A percentile compares a stretch with the other conserved stretches of the same genome.
Evolutionary conservation across 257 asterid species (phyloP).

Genomic region (Parsonsia alboflavescens): DNA sequence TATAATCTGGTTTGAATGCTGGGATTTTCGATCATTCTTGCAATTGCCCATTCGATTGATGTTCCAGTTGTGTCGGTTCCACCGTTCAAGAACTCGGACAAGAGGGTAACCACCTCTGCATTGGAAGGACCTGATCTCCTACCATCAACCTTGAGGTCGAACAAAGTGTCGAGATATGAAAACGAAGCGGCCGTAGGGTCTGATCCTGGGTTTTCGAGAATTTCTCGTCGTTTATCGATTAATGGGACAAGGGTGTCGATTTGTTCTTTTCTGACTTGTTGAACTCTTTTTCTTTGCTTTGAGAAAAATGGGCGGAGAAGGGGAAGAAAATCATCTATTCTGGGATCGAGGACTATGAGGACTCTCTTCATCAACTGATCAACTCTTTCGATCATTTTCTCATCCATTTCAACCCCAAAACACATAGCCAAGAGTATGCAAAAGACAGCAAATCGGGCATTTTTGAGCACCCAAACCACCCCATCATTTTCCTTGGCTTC

Average conservation of each 20-base stretch:
- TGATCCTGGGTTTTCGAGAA: conserved; percentile 43
- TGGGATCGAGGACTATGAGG: conserved; percentile 61
- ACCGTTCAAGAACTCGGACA: conserved; percentile 81
- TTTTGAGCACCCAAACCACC: conserved; percentile 63
- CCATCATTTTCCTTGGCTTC: conserved; percentile 62
- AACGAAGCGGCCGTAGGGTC: conserved; percentile 54
- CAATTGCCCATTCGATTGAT: conserved; percentile 85
- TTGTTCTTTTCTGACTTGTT: conserved; percentile 57
- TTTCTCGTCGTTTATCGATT: conserved; percentile 55
- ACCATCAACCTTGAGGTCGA: conserved; percentile 66
- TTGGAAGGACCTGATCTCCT: conserved; percentile 55
- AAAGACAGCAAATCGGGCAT: conserved; percentile 67
- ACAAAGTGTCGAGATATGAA: conserved; percentile 72
- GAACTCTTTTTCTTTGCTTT: conserved; percentile 56
- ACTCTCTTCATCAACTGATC: conserved; percentile 70
- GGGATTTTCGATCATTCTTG: conserved; percentile 66
- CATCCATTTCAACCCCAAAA: conserved; percentile 84
- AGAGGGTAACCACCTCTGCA: conserved; percentile 62
- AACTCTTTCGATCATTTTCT: conserved; percentile 44
- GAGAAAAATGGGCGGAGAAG: conserved; percentile 62
- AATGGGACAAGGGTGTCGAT: conserved; percentile 60
- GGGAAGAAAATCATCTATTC: conserved; percentile 83
- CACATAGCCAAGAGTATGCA: conserved; percentile 67
- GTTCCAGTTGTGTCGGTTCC: conserved; percentile 96
- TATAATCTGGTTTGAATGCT: conserved; percentile 45